Base-by-base conservation (phyloP, 768 basidiomycete species). In the Lepiota venenata region DNA sequence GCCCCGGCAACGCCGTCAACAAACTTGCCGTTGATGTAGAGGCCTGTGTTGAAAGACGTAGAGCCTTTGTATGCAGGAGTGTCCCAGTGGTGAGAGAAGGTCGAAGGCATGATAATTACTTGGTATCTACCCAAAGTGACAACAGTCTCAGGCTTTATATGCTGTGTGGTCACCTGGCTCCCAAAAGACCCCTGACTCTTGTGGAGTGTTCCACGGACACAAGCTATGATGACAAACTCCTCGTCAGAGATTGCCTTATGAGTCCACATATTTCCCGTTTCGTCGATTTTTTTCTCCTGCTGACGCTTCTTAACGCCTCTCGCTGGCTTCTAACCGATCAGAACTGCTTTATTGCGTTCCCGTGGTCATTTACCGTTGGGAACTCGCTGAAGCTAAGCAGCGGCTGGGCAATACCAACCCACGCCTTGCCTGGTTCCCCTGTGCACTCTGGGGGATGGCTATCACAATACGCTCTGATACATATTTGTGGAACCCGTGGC, bases 11-110 rank as follows among this genome's bases (percentile, higher is more conserved):
- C 67, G 14, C 84, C 84, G 38, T 83, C 81, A 40, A 78, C 71
- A 60, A 81, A 92, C 69, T 90, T 63, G 60, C 84, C 83, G 66
- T 82, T 73, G 71, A 93, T 88, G 75, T 81, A 92, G 58, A 91
- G 66, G 35, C 91, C 88, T 3, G 88, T 87, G 55, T 68, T 66
- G 66, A 88, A 81, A 18, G 70, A 71, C 35, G 77, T 74, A 59
- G 79, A 79, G 40, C 84, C 85, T 67, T 79, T 85, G 80, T 68
- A 87, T 50, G 69, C 57, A 42, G 66, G 70, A 2, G 75, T 78
- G 52, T 84, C 62, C 63, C 83, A 87, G 21, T 79, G 70, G 74
- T 85, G 67, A 2, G 67, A 60, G 65, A 77, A 77, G 3, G 64
- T 67, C 10, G 52, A 42, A 18, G 69, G 66, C 71, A 74, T 73